Conservation (phyloP, 2,329 filamentous ascomycete species). For the Periglandula ipomoeae region DNA sequence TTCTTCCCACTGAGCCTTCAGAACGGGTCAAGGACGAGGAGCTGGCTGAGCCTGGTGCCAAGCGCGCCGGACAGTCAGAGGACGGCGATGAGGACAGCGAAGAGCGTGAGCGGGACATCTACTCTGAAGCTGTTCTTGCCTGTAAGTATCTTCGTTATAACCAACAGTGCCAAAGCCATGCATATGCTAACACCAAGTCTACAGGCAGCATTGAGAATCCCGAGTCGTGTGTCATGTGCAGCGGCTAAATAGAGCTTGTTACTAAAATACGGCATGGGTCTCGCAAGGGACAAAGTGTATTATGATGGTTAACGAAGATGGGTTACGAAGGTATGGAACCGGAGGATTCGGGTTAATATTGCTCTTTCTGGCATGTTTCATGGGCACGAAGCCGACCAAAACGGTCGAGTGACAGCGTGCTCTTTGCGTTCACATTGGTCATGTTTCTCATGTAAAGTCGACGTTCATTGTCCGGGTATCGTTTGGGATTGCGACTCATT, state of each 20-base stretch:
- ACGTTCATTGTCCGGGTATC: neutral
- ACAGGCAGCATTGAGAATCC: slow-evolving; percentile 91
- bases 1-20: slow-evolving; percentile 62
- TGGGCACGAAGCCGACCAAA: neutral
- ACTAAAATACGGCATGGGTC: slow-evolving; percentile 7
- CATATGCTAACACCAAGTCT: slow-evolving; percentile 6
- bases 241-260: slow-evolving; percentile 51
- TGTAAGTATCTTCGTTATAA: slow-evolving; percentile 47
- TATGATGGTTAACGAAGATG: slow-evolving; percentile 22
- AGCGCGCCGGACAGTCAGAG: slow-evolving; percentile 52
- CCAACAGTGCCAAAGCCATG: neutral
- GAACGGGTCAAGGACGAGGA: slow-evolving; percentile 56
- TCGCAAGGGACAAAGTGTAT: slow-evolving; percentile 13
- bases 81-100: slow-evolving; percentile 63
- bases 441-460: neutral
- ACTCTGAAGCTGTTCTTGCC: slow-evolving; percentile 80
- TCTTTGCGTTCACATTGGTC: neutral
- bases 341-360: slow-evolving; percentile 13
- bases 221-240: slow-evolving; percentile 95
- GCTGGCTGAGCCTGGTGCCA: slow-evolving; percentile 48
- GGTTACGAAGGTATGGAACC: slow-evolving; percentile 19
- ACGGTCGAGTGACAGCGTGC: slow-evolving; percentile 1
- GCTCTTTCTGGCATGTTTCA: slow-evolving; percentile 7
- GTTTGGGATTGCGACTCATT: neutral
- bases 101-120: slow-evolving; percentile 83